Conservation (phyloP, 2,329 filamentous ascomycete species). For the Claviceps fusiformis region DNA sequence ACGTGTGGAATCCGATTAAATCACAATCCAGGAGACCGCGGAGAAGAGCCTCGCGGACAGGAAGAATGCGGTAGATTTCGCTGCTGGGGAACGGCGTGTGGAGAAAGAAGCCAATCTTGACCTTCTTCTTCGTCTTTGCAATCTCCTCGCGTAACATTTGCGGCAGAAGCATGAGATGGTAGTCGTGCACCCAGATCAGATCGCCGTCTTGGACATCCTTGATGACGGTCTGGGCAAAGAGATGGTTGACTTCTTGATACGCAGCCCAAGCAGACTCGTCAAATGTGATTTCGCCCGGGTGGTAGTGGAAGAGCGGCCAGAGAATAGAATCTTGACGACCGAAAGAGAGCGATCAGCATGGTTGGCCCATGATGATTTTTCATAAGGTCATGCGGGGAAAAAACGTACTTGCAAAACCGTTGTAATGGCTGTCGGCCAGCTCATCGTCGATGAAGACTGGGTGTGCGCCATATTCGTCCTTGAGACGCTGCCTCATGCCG, state of each 20-base stretch:
- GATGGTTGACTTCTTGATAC: slow-evolving; percentile 81
- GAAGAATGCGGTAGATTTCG: slow-evolving; percentile 91
- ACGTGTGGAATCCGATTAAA: slow-evolving; percentile 94
- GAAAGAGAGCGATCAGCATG: background rate
- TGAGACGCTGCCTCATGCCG: slow-evolving; percentile 61
- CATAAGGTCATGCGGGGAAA: background rate
- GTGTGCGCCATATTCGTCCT: slow-evolving; percentile 77
- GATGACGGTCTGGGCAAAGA: slow-evolving; percentile 80
- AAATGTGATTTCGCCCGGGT: slow-evolving; percentile 95
- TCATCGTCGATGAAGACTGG: slow-evolving; percentile 92
- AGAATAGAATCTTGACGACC: slow-evolving; percentile 70
- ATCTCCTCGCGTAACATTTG: slow-evolving; percentile 91
- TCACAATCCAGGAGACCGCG: slow-evolving; percentile 85
- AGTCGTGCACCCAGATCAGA: slow-evolving; percentile 96
- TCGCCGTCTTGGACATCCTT: slow-evolving; percentile 86
- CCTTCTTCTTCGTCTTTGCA: slow-evolving; percentile 66
- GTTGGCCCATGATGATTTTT: background rate
- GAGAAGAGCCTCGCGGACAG: slow-evolving; percentile 79
- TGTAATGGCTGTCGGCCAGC: slow-evolving; percentile 89
- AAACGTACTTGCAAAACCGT: slow-evolving; percentile 81
- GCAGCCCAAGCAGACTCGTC: slow-evolving; percentile 90
- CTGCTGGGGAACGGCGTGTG: slow-evolving; percentile 95
- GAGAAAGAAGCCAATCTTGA: slow-evolving; percentile 97
- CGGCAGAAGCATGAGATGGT: slow-evolving; percentile 93
- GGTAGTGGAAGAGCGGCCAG: slow-evolving; percentile 98